Evolutionary conservation across 2,329 filamentous ascomycete genomes (phyloP).

Genomic region (Stachybotrys elegans): DNA sequence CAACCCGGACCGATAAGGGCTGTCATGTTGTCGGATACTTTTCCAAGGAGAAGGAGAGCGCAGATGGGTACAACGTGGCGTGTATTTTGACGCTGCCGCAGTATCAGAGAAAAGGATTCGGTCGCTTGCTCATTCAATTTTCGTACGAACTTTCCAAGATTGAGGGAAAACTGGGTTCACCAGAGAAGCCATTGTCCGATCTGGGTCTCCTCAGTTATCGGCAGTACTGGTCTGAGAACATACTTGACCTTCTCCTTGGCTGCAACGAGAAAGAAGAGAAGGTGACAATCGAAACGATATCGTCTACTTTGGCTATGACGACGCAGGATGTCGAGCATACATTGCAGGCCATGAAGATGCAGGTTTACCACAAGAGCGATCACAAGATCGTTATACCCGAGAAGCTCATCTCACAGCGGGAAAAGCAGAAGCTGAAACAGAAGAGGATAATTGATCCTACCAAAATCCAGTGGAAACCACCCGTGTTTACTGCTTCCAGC

Average conservation of each 20-base stretch:
- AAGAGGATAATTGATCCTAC: constrained; percentile 72
- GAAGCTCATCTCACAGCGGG: constrained; percentile 70
- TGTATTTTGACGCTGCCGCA: constrained; percentile 97
- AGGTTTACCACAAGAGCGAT: constrained; percentile 92
- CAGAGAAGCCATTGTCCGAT: constrained; percentile 94
- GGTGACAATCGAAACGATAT: constrained; percentile 82
- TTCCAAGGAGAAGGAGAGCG: constrained; percentile 96
- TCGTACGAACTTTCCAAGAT: constrained; percentile 95
- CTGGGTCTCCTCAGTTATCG: constrained; percentile 88
- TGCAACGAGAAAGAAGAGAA: constrained; percentile 62
- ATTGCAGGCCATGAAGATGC: constrained; percentile 87
- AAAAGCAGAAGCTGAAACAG: constrained; percentile 75
- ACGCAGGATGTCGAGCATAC: constrained; percentile 95
- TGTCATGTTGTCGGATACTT: constrained; percentile 99
- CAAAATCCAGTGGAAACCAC: constrained; percentile 89
- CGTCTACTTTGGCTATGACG: constrained; percentile 82
- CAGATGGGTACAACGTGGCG: constrained; percentile 94
- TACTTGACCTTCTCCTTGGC: constrained; percentile 79
- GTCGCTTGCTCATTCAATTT: constrained; percentile 90
- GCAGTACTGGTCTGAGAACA: constrained; percentile 95
- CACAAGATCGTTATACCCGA: constrained; percentile 94
- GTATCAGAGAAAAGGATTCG: constrained; percentile 92
- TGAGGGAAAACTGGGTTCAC: constrained; percentile 90
- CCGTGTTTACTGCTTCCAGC: constrained; percentile 83
- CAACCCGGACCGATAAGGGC: constrained; percentile 78